Base-by-base conservation (phyloP, 116 monocot genomes). In the Cymodocea nodosa region DNA sequence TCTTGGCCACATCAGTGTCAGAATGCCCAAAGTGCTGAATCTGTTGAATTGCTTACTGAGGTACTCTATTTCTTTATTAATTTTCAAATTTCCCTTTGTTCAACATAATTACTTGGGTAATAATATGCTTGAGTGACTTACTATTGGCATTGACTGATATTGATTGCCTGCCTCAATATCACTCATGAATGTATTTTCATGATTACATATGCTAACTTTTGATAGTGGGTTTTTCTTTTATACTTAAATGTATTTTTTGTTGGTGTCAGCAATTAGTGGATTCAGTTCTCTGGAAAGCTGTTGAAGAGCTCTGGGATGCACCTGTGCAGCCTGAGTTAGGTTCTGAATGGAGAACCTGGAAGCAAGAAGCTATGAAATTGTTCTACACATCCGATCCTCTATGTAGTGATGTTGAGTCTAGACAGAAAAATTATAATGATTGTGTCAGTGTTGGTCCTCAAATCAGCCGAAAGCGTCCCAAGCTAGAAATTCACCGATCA, bases 311-410 rank as follows among this genome's bases (percentile, higher is more conserved):
- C 24, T 79, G 80, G 87, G 74, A 76, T 70, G 86, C 86, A 62
- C 82, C 88, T 65, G 66, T 79, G 62, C 88, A 88, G 64, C 79
- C 78, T 48, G 86, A 92, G 51, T 64, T 82, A 65, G 75, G 73
- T 59, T 72, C 79, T 54, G 92, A 98, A 62, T 98, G 98, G 98
- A 91, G 79, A 70, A 80, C 79, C 35, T 86, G 87, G 89, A 98
- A 92, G 72, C 92, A 89, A 62, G 92, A 98, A 77, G 82, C 82
- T 35, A 84, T 84, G 74, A 86, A 82, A 72, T 77, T 62, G 74
- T 88, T 88, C 61, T 74, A 66, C 50, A 68, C 71, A 60, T 79
- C 78, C 51, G 60, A 78, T 69, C 79, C 77, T 52, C 64, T 36
- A 71, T 24, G 69, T 60, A 75, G 48, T 76, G 70, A 16, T 76